Evolutionary conservation across 129 eudicot species (phyloP).

Genomic region (Chrysanthemum seticuspe): DNA sequence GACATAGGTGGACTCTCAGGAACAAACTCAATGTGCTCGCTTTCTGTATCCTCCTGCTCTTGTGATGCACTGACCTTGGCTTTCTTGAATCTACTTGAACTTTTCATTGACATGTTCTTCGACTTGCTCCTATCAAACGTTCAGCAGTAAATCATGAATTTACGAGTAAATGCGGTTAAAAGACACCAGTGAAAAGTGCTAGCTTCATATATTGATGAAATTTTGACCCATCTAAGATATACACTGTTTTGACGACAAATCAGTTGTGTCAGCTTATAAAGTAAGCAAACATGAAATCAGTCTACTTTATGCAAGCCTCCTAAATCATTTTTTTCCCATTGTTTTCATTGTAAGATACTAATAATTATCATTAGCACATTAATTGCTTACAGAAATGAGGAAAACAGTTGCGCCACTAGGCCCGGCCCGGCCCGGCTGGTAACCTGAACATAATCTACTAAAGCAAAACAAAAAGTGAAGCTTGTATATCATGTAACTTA

Average conservation of each 20-base stretch:
- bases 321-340: no score
- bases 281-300: neutral
- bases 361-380: neutral
- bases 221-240: no score
- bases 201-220: neutral
- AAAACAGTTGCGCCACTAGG: neutral
- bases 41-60: constrained; percentile 41
- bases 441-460: neutral
- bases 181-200: no score
- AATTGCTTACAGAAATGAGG: no score
- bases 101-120: constrained; percentile 42
- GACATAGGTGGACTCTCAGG: constrained; percentile 51
- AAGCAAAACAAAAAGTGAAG: neutral
- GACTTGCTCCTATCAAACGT: constrained; percentile 34
- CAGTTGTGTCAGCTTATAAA: neutral
- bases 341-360: neutral
- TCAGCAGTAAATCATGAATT: neutral
- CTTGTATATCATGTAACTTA: constrained; percentile 35
- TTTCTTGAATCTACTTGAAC: constrained; percentile 71
- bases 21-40: constrained; percentile 54
- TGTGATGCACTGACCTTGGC: constrained; percentile 58
- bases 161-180: neutral
- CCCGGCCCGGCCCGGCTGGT: neutral
- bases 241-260: neutral
- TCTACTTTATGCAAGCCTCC: neutral